Evolutionary conservation across 2,329 filamentous ascomycete genomes (phyloP).

Genomic region (Paracoccidioides lutzii): DNA sequence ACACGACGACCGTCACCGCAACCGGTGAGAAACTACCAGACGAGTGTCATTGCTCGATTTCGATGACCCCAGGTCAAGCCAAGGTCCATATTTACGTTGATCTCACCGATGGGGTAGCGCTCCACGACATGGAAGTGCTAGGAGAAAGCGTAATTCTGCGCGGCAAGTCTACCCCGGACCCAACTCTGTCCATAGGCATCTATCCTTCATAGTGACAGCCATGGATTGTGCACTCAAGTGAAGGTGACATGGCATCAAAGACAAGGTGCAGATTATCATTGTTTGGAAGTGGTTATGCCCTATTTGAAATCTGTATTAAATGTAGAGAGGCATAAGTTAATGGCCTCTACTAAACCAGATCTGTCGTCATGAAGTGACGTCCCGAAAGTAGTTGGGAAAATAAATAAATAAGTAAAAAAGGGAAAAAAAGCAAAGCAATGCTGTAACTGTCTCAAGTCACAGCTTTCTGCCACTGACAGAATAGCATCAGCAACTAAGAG

Average conservation of each 20-base stretch:
- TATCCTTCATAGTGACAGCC: not conserved
- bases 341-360: no score
- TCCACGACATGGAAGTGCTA: conserved; percentile 1
- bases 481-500: no score
- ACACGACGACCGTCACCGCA: not conserved
- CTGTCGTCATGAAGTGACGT: no score
- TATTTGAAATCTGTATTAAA: no score
- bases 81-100: conserved; percentile 5
- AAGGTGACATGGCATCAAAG: not conserved
- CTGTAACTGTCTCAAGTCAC: no score
- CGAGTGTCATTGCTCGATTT: not conserved
- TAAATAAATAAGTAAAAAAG: no score
- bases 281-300: not conserved
- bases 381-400: no score
- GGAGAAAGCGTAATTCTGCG: not conserved
- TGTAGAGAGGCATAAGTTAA: no score
- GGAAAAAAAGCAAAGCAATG: no score
- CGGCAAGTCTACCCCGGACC: not conserved
- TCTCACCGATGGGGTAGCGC: not conserved
- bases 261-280: not conserved
- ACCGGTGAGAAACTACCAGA: not conserved
- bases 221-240: not conserved
- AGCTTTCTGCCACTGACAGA: no score
- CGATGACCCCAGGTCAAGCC: not conserved
- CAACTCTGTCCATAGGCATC: conserved; percentile 3